Base-by-base conservation (phyloP, 2,329 filamentous ascomycete genomes). In the Beauveria sp. region DNA sequence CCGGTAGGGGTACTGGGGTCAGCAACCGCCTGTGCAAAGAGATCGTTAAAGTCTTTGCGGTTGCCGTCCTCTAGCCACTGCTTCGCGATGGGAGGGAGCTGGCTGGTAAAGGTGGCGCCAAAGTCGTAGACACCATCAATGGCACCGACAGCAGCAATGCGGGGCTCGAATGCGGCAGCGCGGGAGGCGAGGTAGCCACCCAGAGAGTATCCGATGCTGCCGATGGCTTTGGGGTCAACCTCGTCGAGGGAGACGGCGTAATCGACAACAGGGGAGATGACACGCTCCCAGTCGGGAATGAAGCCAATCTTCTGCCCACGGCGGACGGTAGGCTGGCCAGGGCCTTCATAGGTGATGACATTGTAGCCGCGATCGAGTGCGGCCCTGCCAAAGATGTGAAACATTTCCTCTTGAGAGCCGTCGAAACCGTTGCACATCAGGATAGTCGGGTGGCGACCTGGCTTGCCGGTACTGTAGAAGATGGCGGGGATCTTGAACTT, bases 281-380 rank as follows among this genome's bases (percentile, higher is more conserved):
- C 76, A 12, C 67, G 67, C 65, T 78, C 74, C 77, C 77, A 80
- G 5, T 79, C 71, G 0, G 70, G 67, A 58, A 78, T 79, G 66
- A 80, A 80, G 2, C 77, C 77, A 0, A 78, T 55, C 12, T 71
- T 66, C 55, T 80, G 76, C 0, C 75, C 61, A 1, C 78, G 73
- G 9, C 74, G 71, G 2, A 77, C 73, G 1, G 69, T 73, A 1
- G 73, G 71, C 64, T 80, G 78, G 0, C 78, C 78, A 0, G 78
- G 78, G 0, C 78, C 79, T 60, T 81, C 78, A 58, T 75, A 81
- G 0, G 74, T 75, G 9, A 79, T 70, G 52, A 72, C 70, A 54
- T 79, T 77, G 63, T 69, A 77, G 16, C 77, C 77, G 1, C 77
- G 72, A 22, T 71, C 70, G 1, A 78, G 62, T 0, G 71, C 73